These are phyloP conservation scores for Diaporthe sp. DNA, from an alignment of 2,329 filamentous ascomycete genomes.

Conservation along the genomic window DNA sequence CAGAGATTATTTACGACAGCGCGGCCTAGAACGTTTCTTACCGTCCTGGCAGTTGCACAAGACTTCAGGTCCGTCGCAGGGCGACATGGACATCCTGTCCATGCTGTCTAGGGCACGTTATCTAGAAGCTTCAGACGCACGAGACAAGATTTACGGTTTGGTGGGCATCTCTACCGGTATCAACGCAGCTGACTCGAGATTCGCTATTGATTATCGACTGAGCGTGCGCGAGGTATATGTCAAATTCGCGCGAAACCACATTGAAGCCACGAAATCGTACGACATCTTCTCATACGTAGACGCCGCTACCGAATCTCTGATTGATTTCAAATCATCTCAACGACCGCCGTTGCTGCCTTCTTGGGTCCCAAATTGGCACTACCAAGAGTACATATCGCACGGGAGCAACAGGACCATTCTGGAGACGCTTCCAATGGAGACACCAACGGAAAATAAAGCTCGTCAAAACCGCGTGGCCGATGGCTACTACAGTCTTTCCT, in stretches of 20 bases:
- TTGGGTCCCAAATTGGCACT: slow-evolving; percentile 8
- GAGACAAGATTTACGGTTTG: slow-evolving; percentile 5
- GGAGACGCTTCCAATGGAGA: neutral
- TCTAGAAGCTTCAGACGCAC: slow-evolving; percentile 3
- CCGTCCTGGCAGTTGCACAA: neutral
- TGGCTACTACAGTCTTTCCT: neutral
- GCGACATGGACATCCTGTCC: neutral
- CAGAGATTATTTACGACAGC: neutral
- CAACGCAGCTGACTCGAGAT: neutral
- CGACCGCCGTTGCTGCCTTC: neutral
- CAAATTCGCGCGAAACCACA: neutral
- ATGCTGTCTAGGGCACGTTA: neutral
- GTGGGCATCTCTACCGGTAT: neutral
- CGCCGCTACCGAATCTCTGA: neutral
- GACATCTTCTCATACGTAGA: neutral
- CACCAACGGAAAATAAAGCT: neutral
- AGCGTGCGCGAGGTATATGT: neutral
- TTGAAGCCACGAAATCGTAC: neutral
- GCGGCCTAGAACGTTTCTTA: neutral
- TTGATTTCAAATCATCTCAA: neutral
- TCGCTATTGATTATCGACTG: neutral
- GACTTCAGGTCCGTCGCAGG: neutral
- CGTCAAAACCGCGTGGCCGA: neutral
- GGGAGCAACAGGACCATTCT: slow-evolving; percentile 3
- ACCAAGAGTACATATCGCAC: neutral